Base-by-base conservation (phyloP, 345 rosid genomes). In the Eucalyptus polybractea region DNA sequence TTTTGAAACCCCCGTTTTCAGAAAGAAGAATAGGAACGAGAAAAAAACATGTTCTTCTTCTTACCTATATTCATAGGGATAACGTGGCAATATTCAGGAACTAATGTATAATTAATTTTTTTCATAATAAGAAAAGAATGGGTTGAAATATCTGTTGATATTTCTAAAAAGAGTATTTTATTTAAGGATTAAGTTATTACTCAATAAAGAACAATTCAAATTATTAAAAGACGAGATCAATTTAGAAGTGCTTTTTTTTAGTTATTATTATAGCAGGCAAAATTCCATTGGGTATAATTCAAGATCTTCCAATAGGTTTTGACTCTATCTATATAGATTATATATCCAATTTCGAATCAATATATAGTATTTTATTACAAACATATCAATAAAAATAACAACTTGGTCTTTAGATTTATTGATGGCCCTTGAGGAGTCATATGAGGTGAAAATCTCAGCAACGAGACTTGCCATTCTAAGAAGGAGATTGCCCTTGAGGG, bases 1-100 rank as follows among this genome's bases (percentile, higher is more conserved):
- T 54, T 56, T 9, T 1, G 1, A 56, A 56, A 0, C 62, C 19
- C 11, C 62, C 1, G 5, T 56, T 22, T 56, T 19, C 22, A 7
- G 56, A 19, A 53, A 53, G 56, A 53, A 19, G 56, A 53, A 53
- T 19, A 9, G 62, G 62, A 22, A 56, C 12, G 29, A 22, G 12
- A 56, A 56, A 54, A 54, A 9, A 56, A 22, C 22, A 22, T 4
- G 3, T 9, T 56, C 27, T 56, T 54, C 67, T 60, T 60, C 16
- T 60, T 27, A 11, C 67, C 31, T 11, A 27, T 60, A 60, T 60
- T 60, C 67, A 11, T 60, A 60, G 15, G 67, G n/a, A 60, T 60
- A 60, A 60, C 67, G 14, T 12, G 67, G 67, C 15, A 60, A 10
- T 60, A 60, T 60, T 60, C 4, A 60, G 14, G 1, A 60, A 60